Conservation (phyloP, 352 stramenopile genomes). For the Pythium biforme region DNA sequence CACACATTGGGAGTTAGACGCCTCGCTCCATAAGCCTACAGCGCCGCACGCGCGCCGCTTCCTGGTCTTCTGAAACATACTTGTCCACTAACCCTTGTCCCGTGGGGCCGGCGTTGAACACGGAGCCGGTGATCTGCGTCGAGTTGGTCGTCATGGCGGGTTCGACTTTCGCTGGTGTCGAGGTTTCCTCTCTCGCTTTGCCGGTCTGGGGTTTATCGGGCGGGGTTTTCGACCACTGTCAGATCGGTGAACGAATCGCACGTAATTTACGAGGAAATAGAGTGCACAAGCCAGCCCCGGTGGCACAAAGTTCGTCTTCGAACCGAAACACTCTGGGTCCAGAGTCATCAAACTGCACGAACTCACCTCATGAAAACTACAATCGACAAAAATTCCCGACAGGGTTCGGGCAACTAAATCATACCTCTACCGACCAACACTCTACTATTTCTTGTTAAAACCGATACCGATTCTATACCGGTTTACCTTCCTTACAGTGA, state of each 20-base stretch:
- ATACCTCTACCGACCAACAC: neutral
- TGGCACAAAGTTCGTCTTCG: too few relatives aligned
- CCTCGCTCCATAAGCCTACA: neutral
- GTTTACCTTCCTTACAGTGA: neutral
- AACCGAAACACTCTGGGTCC: too few relatives aligned
- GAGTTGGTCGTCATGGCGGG: constrained; percentile 25
- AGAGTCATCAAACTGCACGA: too few relatives aligned
- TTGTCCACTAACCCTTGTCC: constrained; percentile 56
- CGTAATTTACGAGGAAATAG: constrained; percentile 14
- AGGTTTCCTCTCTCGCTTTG: neutral
- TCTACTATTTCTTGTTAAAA: neutral
- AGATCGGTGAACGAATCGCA: neutral
- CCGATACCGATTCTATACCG: constrained; percentile 11
- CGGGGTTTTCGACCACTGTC: constrained; percentile 4
- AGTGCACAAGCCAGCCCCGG: too few relatives aligned
- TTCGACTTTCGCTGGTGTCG: neutral
- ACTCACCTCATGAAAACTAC: constrained; percentile 5
- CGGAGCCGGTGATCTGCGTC: constrained; percentile 40
- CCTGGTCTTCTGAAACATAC: constrained; percentile 24
- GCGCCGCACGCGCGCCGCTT: neutral
- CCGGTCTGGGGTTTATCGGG: constrained; percentile 2
- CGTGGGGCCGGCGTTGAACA: constrained; percentile 61
- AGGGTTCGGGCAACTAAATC: neutral
- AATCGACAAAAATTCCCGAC: neutral
- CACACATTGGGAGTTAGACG: constrained; percentile 1